Conservation (phyloP, 305 asterid genomes). For the Fraxinus ornus region DNA sequence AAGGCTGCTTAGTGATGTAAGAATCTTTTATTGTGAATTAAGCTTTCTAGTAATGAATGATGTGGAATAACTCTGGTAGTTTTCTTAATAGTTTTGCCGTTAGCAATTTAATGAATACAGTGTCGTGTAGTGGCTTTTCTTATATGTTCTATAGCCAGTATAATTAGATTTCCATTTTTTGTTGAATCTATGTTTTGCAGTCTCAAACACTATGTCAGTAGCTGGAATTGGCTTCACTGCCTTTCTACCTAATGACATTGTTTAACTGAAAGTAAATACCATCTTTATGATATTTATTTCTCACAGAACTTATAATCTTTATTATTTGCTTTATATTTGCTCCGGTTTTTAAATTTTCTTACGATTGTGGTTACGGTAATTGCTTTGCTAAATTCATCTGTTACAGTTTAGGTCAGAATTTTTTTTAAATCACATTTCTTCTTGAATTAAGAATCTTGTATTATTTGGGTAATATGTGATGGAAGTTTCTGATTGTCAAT, state of each 20-base stretch:
- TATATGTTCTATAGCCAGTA: neutral
- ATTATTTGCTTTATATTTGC: neutral
- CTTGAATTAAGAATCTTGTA: neutral
- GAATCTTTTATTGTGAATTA: conserved; percentile 1
- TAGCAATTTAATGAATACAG: neutral
- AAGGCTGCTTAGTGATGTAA: neutral
- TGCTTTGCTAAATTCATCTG: neutral
- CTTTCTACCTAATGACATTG: neutral
- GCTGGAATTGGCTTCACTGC: neutral
- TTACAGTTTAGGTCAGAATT: neutral
- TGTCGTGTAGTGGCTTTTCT: neutral
- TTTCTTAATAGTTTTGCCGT: conserved; percentile 9
- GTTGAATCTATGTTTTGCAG: neutral
- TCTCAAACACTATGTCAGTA: neutral
- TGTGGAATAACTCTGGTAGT: conserved; percentile 26
- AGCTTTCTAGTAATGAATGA: conserved; percentile 25
- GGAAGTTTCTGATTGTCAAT: neutral
- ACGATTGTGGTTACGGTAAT: neutral
- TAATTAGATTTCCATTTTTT: neutral
- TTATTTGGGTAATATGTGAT: neutral
- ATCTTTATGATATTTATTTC: neutral
- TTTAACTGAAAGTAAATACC: neutral
- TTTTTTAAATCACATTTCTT: neutral
- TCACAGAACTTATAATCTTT: neutral
- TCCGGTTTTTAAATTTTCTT: neutral